phyloP scores from a whole-genome alignment of 805 yeast genomes.

The Yamadazyma olivae region DNA sequence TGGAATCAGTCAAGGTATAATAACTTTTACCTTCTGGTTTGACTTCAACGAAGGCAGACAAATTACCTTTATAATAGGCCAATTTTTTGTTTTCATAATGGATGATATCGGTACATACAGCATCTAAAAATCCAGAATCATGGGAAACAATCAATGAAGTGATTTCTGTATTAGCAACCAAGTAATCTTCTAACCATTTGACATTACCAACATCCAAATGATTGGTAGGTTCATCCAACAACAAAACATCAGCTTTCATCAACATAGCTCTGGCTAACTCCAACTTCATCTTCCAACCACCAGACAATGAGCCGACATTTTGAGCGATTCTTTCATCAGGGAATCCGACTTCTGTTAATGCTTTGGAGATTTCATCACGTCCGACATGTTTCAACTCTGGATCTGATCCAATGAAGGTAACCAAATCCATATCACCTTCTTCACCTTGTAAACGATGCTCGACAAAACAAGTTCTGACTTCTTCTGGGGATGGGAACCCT shows the following conservation, averaged over 20 bases:
- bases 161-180: conserved; percentile 76
- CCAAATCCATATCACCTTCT: conserved; percentile 88
- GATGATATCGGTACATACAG: conserved; percentile 93
- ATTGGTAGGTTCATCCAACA: conserved; percentile 97
- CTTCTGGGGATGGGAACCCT: conserved; percentile 91
- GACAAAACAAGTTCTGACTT: conserved; percentile 89
- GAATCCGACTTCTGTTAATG: conserved; percentile 84
- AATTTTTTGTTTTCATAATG: conserved; percentile 95
- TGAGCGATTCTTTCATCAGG: conserved; percentile 86
- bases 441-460: conserved; percentile 96
- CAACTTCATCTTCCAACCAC: conserved; percentile 99
- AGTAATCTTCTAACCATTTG: conserved; percentile 88
- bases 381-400: conserved; percentile 69
- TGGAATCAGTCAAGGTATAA: conserved; percentile 88
- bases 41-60: conserved; percentile 85
- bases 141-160: conserved; percentile 96
- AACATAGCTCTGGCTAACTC: conserved; percentile 99
- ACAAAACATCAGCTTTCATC: conserved; percentile 91
- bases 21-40: conserved; percentile 96
- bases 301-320: conserved; percentile 90
- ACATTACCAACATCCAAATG: conserved; percentile 95
- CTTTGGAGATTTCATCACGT: conserved; percentile 67
- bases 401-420: conserved; percentile 83
- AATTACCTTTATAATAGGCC: conserved; percentile 93
- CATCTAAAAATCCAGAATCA: conserved; percentile 94